Evolutionary conservation across 176 grass and related monocot species (phyloP).

Genomic region (Hsuehochloa calcarea): DNA sequence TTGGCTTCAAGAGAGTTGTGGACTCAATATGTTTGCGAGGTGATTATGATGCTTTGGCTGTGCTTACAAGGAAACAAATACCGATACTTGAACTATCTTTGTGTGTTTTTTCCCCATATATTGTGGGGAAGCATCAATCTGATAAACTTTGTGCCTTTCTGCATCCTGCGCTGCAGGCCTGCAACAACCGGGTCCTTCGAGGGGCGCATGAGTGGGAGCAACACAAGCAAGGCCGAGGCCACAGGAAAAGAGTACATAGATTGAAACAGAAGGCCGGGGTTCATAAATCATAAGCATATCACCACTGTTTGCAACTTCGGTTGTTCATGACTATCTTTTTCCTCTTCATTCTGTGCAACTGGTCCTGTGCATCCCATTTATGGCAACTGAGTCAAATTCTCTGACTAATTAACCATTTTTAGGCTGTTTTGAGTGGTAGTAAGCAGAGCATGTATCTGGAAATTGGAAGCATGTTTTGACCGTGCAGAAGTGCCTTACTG

Average conservation of each 20-base stretch:
- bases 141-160: conserved; percentile 8
- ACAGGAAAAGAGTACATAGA: conserved; percentile 65
- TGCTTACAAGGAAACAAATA: background rate
- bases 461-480: background rate
- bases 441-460: background rate
- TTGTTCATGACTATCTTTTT: background rate
- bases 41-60: conserved; percentile 33
- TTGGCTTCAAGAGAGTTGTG: conserved; percentile 60
- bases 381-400: background rate
- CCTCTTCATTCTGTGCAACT: background rate
- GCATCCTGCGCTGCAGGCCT: conserved; percentile 55
- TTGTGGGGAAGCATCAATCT: background rate
- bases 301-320: background rate
- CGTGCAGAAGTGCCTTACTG: background rate
- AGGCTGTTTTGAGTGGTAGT: background rate
- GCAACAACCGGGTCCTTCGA: conserved; percentile 67
- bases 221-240: conserved; percentile 72
- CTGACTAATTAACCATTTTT: background rate
- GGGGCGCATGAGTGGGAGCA: conserved; percentile 86
- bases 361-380: background rate
- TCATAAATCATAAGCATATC: background rate
- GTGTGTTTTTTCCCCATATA: background rate
- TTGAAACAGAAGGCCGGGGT: conserved; percentile 41
- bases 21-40: conserved; percentile 78
- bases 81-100: background rate